Percentiles rank a stretch among this genome's conserved stretches.
Conservation (phyloP, 768 basidiomycete species). For the Podaxis rugospora region DNA sequence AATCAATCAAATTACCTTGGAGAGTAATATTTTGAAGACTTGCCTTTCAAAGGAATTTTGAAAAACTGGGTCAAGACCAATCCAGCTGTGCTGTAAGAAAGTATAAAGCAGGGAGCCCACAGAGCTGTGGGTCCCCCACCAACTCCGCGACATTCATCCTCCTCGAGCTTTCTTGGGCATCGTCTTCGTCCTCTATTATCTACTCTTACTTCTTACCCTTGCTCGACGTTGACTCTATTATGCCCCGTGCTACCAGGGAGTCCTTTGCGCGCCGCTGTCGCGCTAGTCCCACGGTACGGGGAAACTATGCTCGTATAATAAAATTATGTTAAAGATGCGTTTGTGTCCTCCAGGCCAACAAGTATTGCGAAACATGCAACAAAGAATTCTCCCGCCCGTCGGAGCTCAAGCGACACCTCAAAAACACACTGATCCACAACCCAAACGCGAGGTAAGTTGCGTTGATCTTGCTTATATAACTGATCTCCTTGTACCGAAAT, state of each 20-base stretch:
- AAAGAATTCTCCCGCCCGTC: not conserved
- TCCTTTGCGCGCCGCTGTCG: not conserved
- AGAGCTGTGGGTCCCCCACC: not conserved
- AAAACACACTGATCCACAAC: not conserved
- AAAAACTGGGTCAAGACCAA: slow-evolving; percentile 4
- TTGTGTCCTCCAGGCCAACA: not conserved
- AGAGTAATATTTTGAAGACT: not conserved
- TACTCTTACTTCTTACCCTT: not conserved
- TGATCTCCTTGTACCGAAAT: not conserved
- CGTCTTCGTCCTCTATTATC: not conserved
- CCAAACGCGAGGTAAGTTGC: not conserved
- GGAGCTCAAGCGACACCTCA: not conserved
- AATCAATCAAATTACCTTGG: slow-evolving; percentile 4
- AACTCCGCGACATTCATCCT: not conserved
- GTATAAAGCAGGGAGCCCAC: slow-evolving; percentile 4
- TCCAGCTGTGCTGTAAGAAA: not conserved
- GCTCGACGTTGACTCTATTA: not conserved
- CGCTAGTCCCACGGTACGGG: not conserved
- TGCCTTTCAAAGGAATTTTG: not conserved
- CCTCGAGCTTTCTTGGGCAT: not conserved
- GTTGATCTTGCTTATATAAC: not conserved
- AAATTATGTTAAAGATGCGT: not conserved
- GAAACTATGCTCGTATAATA: not conserved
- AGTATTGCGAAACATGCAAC: slow-evolving; percentile 3
- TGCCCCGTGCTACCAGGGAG: not conserved